Conservation (phyloP, 345 rosid genomes). For the Tarenaya hassleriana region DNA sequence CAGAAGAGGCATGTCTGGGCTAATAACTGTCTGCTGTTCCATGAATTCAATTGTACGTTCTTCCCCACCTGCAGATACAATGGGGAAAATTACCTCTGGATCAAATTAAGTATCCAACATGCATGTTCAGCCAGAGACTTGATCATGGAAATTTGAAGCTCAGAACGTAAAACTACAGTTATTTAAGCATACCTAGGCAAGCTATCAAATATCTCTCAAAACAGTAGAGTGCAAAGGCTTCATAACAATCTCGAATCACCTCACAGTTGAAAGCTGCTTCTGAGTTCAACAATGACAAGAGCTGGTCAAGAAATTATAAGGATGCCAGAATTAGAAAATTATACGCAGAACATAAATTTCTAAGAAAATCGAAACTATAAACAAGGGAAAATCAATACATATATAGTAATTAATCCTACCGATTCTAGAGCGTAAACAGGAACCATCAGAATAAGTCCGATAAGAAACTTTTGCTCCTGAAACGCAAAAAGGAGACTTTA, state of each 20-base stretch:
- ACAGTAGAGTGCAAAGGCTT: slow-evolving; percentile 97
- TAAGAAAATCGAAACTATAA: neutral
- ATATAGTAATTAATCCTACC: slow-evolving; percentile 47
- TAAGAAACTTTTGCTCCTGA: slow-evolving; percentile 97
- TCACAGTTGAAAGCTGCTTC: slow-evolving; percentile 90
- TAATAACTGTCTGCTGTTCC: slow-evolving; percentile 70
- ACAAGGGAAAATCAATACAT: neutral
- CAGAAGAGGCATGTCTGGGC: slow-evolving; percentile 67
- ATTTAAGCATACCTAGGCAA: slow-evolving; percentile 66
- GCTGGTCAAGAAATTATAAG: slow-evolving; percentile 41
- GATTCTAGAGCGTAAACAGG: slow-evolving; percentile 95
- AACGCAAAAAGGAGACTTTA: slow-evolving; percentile 20
- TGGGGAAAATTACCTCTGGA: neutral
- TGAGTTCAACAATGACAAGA: slow-evolving; percentile 83
- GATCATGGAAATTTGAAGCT: neutral
- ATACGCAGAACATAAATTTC: neutral
- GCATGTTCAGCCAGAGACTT: neutral
- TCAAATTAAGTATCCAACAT: neutral
- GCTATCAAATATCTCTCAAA: slow-evolving; percentile 98
- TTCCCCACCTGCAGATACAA: slow-evolving; percentile 66
- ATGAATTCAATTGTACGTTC: slow-evolving; percentile 83
- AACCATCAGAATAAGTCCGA: slow-evolving; percentile 95
- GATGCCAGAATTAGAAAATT: slow-evolving; percentile 16
- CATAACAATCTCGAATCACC: slow-evolving; percentile 95
- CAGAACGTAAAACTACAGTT: neutral